A percentile compares a stretch with the other conserved stretches of the same genome.
Evolutionary conservation across 2,329 filamentous ascomycete species (phyloP).

Genomic region (Hymenoscyphus fructigenus): DNA sequence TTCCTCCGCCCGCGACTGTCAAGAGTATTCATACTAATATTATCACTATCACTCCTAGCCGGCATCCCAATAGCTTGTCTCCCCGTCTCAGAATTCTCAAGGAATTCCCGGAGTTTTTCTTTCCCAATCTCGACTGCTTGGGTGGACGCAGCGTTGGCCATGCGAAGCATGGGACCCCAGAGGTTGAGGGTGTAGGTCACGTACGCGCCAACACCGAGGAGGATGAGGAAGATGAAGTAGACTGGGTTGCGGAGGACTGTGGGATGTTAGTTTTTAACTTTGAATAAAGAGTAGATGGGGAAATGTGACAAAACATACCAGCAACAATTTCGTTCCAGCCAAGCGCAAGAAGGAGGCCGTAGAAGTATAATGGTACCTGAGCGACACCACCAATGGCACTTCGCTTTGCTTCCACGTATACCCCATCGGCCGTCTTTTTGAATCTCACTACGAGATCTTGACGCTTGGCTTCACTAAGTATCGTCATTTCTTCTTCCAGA

Average conservation of each 20-base stretch:
- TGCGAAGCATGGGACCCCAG: slow-evolving; percentile 92
- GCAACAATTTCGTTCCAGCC: slow-evolving; percentile 99
- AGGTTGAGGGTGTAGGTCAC: slow-evolving; percentile 92
- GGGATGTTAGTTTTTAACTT: slow-evolving; percentile 22
- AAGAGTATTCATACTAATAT: slow-evolving; percentile 58
- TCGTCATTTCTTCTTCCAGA: slow-evolving; percentile 91
- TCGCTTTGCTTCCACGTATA: slow-evolving; percentile 96
- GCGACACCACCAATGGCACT: slow-evolving; percentile 94
- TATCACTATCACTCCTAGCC: slow-evolving; percentile 46
- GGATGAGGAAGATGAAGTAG: slow-evolving; percentile 84
- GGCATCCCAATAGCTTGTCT: slow-evolving; percentile 80
- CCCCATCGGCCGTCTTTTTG: slow-evolving; percentile 97
- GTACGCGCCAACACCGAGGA: slow-evolving; percentile 76
- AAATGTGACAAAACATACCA: slow-evolving; percentile 56
- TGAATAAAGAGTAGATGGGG: background rate
- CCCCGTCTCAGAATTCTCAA: slow-evolving; percentile 83
- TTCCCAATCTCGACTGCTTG: slow-evolving; percentile 92
- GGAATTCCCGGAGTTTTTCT: slow-evolving; percentile 83
- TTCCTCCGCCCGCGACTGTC: slow-evolving; percentile 59
- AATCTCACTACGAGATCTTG: slow-evolving; percentile 92
- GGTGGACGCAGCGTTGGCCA: slow-evolving; percentile 82
- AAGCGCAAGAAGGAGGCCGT: slow-evolving; percentile 79
- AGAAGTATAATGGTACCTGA: slow-evolving; percentile 93
- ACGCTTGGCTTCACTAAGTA: slow-evolving; percentile 86
- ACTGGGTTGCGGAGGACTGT: slow-evolving; percentile 88